Base-by-base conservation (phyloP, 116 monocot genomes). In the Phalaenopsis hybrid region DNA sequence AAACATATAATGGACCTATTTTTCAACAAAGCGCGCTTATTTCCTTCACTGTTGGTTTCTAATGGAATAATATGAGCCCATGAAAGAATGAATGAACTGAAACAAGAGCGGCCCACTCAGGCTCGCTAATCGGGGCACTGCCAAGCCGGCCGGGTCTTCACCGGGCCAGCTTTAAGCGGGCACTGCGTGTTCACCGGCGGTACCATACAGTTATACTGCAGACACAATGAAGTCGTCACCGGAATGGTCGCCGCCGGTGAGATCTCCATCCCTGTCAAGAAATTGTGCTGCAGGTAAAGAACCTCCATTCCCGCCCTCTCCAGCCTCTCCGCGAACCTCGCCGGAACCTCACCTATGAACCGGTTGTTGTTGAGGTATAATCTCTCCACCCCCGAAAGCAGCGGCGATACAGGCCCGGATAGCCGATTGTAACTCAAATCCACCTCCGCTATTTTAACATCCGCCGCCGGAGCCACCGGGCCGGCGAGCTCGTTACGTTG, bases 141-240 rank as follows among this genome's bases (percentile, higher is more conserved):
- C 18, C 81, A 85, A 9, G 73, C 73, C 28, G 95, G 93, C 51
- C 95, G 77, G 41, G 91, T 86, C 86, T 88, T 88, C 86, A 65
- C 72, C 23, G 49, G 61, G 3, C 95, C 95, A 17, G 93, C 88
- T 76, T 85, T 88, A 18, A 89, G 37, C 52, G 95, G 93, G 82
- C 95, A 95, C 72, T 88, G 85, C 67, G 89, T 74, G 65, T 82
- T 80, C 76, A 85, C 81, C 77, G 95, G 95, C 79, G 95, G 95
- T 73, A 92, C 91, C 95, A 95, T 95, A 67, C 95, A 95, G 73
- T 95, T 95, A 72, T 91, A 95, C 91, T 89, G 89, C 81, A 95
- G 61, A 76, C 95, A 95, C 18, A 95, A 69, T 43, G 88, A 86
- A 23, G 79, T 88, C 43, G 88, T 85, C 51, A 76, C 61, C 28